Base-by-base conservation (phyloP, 2,329 filamentous ascomycete genomes). In the Cercospora sesami region DNA sequence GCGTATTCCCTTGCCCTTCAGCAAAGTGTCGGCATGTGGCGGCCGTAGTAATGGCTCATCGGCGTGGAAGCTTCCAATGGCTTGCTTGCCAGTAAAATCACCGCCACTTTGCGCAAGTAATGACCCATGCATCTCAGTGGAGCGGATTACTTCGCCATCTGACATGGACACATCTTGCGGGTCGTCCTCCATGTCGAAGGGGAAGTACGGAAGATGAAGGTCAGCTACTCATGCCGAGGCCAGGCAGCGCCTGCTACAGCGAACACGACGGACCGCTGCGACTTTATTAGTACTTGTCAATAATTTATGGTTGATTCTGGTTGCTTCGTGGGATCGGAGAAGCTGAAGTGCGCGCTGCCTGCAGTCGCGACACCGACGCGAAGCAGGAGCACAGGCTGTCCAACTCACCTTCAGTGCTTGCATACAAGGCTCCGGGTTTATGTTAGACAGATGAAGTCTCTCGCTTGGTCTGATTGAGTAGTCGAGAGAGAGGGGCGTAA, bases 111-210 rank as follows among this genome's bases (percentile, higher is more conserved):
- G 67, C 21, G 64, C 63, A n/a, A 66, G 33, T 10, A 57, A 67
- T 42, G 69, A 66, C n/a, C 60, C 51, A 58, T 62, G 66, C 30
- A 48, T 53, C 64, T 63, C 63, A n/a, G 70, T 66, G 57, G 65
- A 68, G 18, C 60, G 67, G 14, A 75, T 57, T 8, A 75, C 66
- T 28, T 73, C 71, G 42, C 67, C 72, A 63, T 75, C 74, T 9
- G 71, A 69, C 74, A 77, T 77, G 1, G 72, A 45, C n/a, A 74
- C 66, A 60, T 77, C 75, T 18, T 63, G 63, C 18, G 36, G 36
- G 30, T 65, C 63, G 36, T 68, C 67, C 28, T 68, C 67, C 67
- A 68, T 68, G 48, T n/a, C 48, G 59, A 51, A 58, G 23, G 18
- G 21, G 14, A 23, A 16, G 12, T 1, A 30, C 2, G 1, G 21